These are phyloP conservation scores for Scortechinia acanthostroma DNA, from an alignment of 2,329 filamentous ascomycete genomes.

Conservation along the genomic window DNA sequence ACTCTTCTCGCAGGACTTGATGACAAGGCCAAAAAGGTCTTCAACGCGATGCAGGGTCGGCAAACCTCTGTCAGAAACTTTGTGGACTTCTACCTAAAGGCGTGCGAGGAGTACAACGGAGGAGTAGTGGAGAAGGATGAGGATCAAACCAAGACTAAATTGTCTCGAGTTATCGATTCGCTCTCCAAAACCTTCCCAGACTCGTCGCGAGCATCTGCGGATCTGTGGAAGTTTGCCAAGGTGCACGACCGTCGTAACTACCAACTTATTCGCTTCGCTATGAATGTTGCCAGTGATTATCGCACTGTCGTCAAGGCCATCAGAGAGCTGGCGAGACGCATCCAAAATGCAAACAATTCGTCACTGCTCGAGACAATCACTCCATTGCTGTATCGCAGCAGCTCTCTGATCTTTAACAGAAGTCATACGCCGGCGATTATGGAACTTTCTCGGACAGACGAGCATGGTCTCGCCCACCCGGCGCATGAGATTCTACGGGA, in stretches of 20 bases:
- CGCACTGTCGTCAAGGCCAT: constrained; percentile 57
- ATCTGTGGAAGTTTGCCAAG: constrained; percentile 62
- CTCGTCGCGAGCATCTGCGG: constrained; percentile 38
- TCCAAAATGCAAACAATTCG: constrained; percentile 36
- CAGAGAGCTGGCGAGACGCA: constrained; percentile 52
- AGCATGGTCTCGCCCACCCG: constrained; percentile 44
- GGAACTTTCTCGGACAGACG: constrained; percentile 50
- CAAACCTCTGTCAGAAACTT: constrained; percentile 44
- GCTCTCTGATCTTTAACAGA: constrained; percentile 57
- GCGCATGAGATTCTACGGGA: constrained; percentile 60
- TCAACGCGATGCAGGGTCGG: constrained; percentile 50
- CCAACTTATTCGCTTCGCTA: constrained; percentile 57
- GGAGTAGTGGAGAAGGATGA: constrained; percentile 45
- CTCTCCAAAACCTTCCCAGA: constrained; percentile 50
- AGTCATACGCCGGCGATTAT: constrained; percentile 64
- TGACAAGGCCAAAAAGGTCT: constrained; percentile 51
- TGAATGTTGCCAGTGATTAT: constrained; percentile 57
- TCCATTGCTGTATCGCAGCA: constrained; percentile 48
- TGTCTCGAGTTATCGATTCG: constrained; percentile 45
- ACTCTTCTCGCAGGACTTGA: constrained; percentile 51
- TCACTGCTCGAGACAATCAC: constrained; percentile 47
- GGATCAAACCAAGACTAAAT: constrained; percentile 37
- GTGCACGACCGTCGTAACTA: constrained; percentile 57
- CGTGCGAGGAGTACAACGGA: constrained; percentile 58
- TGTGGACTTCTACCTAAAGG: constrained; percentile 45